Conservation (phyloP, 1,284 basidiomycete species). For the Irpex sp. region DNA sequence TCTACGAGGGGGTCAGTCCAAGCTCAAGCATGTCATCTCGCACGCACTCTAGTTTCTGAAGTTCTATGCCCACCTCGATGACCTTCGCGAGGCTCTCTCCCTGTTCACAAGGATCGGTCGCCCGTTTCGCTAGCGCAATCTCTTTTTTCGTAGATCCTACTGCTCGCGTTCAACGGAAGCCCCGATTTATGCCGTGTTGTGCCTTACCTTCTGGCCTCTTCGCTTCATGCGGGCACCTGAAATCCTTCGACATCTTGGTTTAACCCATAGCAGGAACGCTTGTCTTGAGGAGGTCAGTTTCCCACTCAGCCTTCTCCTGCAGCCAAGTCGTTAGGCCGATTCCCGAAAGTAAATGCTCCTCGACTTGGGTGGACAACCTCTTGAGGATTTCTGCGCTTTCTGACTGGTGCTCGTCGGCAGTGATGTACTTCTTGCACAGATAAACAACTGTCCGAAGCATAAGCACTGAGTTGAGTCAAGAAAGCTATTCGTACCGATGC, state of each 20-base stretch:
- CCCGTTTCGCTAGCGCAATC: background rate
- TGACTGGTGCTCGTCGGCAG: background rate
- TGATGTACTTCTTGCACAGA: background rate
- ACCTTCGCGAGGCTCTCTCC: background rate
- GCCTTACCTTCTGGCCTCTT: background rate
- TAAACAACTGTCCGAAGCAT: background rate
- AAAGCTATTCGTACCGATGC: conserved; percentile 3
- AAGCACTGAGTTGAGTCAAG: background rate
- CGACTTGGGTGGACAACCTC: too few species aligned
- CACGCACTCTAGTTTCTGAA: conserved; percentile 6
- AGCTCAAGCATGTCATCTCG: background rate
- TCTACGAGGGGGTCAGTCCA: too few species aligned
- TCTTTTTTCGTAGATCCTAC: background rate
- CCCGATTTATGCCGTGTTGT: background rate
- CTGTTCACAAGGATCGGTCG: background rate
- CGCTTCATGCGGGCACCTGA: background rate
- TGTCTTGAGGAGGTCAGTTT: too few species aligned
- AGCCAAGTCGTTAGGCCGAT: too few species aligned
- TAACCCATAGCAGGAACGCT: too few species aligned
- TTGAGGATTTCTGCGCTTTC: background rate
- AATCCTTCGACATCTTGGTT: background rate
- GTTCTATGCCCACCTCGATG: conserved; percentile 7
- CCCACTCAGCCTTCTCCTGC: too few species aligned
- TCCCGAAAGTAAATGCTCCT: too few species aligned
- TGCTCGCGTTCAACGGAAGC: too few species aligned